Conservation (phyloP, 2,329 filamentous ascomycete genomes). For the Beauveria bassiana region DNA sequence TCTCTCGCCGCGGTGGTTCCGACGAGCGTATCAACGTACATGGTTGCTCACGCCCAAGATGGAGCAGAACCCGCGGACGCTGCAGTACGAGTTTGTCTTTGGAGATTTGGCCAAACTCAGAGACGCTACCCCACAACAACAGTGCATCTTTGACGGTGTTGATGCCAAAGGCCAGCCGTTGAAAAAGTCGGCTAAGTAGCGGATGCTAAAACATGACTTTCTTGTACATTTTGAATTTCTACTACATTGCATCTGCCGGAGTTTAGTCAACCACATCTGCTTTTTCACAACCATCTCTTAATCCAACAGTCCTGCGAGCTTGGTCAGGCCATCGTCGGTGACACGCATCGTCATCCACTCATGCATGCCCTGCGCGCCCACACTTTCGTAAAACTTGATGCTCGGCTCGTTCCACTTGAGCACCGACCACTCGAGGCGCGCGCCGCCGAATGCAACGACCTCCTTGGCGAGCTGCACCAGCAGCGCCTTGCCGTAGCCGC, state of each 20-base stretch:
- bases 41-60: constrained; percentile 40
- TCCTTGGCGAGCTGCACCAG: constrained; percentile 73
- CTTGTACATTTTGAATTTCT: constrained; percentile 4
- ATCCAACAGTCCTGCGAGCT: constrained; percentile 43
- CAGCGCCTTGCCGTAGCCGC: constrained; percentile 72
- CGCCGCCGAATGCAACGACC: constrained; percentile 63
- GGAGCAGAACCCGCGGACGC: constrained; percentile 24
- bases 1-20: constrained; percentile 34
- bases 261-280: not conserved
- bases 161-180: constrained; percentile 21
- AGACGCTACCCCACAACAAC: constrained; percentile 25
- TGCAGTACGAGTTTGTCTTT: constrained; percentile 37
- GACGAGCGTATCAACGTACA: constrained; percentile 37
- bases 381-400: constrained; percentile 74
- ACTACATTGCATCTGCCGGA: not conserved
- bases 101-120: constrained; percentile 27
- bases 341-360: constrained; percentile 73
- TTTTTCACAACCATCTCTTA: not conserved
- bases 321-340: constrained; percentile 56
- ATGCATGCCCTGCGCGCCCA: constrained; percentile 58
- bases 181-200: not conserved
- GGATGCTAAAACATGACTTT: too few species aligned
- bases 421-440: constrained; percentile 81
- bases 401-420: constrained; percentile 90
- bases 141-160: constrained; percentile 42